Conservation (phyloP, 2,329 filamentous ascomycete species). For the Aspergillus sp. region DNA sequence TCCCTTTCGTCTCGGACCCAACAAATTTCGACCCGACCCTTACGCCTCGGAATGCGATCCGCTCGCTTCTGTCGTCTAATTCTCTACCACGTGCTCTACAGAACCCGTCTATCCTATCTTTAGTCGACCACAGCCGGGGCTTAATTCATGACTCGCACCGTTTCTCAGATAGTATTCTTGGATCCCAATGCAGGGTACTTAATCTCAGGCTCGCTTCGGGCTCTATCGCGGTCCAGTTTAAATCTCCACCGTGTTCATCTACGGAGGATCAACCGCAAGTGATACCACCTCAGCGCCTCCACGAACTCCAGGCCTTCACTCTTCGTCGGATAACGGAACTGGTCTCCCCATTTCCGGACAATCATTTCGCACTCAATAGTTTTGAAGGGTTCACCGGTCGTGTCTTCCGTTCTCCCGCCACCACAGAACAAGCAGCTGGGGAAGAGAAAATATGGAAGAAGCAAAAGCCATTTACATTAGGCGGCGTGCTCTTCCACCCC, state of each 20-base stretch:
- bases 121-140: constrained; percentile 56
- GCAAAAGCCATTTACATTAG: constrained; percentile 46
- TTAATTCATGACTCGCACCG: constrained; percentile 49
- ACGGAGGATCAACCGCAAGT: background rate
- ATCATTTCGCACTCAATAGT: constrained; percentile 44
- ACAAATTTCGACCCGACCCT: constrained; percentile 78
- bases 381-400: constrained; percentile 41
- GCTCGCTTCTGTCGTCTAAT: constrained; percentile 61
- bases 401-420: constrained; percentile 38
- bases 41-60: constrained; percentile 78
- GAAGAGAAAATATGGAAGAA: background rate
- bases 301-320: constrained; percentile 42
- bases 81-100: constrained; percentile 69
- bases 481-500: constrained; percentile 51
- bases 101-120: constrained; percentile 60
- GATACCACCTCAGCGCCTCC: constrained; percentile 10
- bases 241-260: constrained; percentile 1
- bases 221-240: constrained; percentile 32
- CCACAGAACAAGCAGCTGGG: background rate
- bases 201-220: constrained; percentile 36
- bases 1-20: constrained; percentile 79
- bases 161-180: constrained; percentile 57
- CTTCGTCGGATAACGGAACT: constrained; percentile 51
- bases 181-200: constrained; percentile 26
- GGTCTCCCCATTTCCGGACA: constrained; percentile 46